These are phyloP conservation scores for Lathyrus sativus DNA, from an alignment of 306 rosid species.

Conservation along the genomic window DNA sequence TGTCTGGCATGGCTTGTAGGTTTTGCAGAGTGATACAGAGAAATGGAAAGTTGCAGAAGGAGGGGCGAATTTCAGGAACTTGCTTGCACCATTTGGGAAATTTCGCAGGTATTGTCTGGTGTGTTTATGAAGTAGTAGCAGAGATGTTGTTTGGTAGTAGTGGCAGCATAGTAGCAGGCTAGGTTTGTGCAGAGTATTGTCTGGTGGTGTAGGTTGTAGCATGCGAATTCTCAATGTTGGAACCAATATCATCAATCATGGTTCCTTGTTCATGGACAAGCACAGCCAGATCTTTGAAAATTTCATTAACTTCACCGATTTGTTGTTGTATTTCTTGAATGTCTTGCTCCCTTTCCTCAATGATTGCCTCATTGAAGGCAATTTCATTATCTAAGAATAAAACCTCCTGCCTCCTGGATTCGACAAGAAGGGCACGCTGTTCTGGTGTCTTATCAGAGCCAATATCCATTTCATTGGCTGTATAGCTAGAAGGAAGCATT, in stretches of 20 bases:
- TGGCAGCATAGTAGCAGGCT: too few species aligned
- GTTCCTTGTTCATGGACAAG: conserved; percentile 96
- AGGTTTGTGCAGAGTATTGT: too few species aligned
- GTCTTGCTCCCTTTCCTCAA: conserved; percentile 97
- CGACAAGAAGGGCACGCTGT: conserved; percentile 86
- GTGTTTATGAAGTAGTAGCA: too few species aligned
- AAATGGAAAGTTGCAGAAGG: too few species aligned
- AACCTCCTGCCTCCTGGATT: conserved; percentile 91
- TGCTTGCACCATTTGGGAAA: too few species aligned
- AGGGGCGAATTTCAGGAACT: too few species aligned
- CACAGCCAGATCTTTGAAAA: conserved; percentile 94
- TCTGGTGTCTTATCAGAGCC: conserved; percentile 65
- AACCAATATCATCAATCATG: conserved; percentile 87
- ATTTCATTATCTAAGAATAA: conserved; percentile 87
- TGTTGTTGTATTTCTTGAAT: conserved; percentile 96
- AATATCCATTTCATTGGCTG: conserved; percentile 63
- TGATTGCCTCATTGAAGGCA: conserved; percentile 91
- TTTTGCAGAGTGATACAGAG: too few species aligned
- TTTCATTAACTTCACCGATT: conserved; percentile 95
- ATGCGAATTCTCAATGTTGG: conserved; percentile 78
- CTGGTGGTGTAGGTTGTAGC: too few species aligned
- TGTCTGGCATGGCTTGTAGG: too few species aligned
- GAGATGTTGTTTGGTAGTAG: too few species aligned
- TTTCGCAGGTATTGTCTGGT: too few species aligned
- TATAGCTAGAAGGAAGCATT: conserved; percentile 79